Base-by-base conservation (phyloP, 2,329 filamentous ascomycete species). In the Seiridium unicorne region DNA sequence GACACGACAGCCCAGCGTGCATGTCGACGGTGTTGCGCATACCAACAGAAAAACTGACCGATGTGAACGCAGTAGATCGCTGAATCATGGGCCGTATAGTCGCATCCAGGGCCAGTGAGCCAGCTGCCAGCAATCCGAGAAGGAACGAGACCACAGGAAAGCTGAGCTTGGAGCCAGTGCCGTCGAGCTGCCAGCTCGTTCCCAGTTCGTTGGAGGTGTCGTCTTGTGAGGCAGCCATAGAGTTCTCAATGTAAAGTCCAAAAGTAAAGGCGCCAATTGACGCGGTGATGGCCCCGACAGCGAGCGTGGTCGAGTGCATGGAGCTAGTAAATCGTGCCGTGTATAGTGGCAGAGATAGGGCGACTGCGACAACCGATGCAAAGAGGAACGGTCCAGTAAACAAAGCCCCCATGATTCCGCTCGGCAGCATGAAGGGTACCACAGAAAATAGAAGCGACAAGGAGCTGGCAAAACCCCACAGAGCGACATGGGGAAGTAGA, bases 1-100 rank as follows among this genome's bases (percentile, higher is more conserved):
- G 75, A 44, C 77, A 72, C 2, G 70, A 62, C 2, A 82, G 72
- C 36, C 73, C 77, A 3, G 73, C 76, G 34, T 76, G 70, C 81
- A 84, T 84, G 63, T 84, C 81, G 11, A 74, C 74, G 13, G 77
- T 77, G 64, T 75, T 80, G 36, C 81, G 77, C 57, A 81, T 73
- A 32, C 76, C 76, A 10, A 77, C 70, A n/a, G 72, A 72, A 32
- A 83, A 72, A 66, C 76, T 83, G 5, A 78, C 74, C 3, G 75
- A 78, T 0, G 80, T 83, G 62, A 81, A 84, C 51, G 77, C 76
- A 6, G 81, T 78, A 38, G 80, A 83, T n/a, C 76, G 73, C 34
- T 74, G 72, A 49, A 84, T 73, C 34, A 80, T 67, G 1, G 81
- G 79, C 3, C 72, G 69, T 2, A 74, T 72, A 0, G 77, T 74